Percentiles rank a stretch among this genome's conserved stretches.
These are phyloP conservation scores for Coprinopsis cinerea DNA, from an alignment of 768 basidiomycete genomes.

Conservation along the genomic window DNA sequence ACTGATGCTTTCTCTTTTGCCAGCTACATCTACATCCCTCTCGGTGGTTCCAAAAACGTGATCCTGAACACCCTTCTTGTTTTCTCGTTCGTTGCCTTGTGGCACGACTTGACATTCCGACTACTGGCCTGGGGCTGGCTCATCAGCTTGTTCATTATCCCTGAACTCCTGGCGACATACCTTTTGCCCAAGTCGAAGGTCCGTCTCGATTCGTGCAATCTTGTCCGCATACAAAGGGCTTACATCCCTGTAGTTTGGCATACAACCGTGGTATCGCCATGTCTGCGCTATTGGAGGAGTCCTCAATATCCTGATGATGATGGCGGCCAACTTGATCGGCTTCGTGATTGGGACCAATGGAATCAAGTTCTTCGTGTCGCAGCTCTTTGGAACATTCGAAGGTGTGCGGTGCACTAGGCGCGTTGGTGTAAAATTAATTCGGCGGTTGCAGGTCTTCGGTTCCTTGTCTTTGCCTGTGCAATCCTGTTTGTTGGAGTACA, in stretches of 20 bases:
- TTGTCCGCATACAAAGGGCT: background rate
- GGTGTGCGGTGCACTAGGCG: constrained; percentile 37
- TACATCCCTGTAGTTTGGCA: constrained; percentile 49
- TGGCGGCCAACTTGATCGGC: constrained; percentile 88
- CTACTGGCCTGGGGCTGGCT: constrained; percentile 98
- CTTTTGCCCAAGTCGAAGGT: constrained; percentile 65
- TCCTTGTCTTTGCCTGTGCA: constrained; percentile 51
- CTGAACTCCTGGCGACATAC: constrained; percentile 64
- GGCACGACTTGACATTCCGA: constrained; percentile 90
- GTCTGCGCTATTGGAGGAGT: constrained; percentile 78
- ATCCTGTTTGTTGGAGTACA: constrained; percentile 81
- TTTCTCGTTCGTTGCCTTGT: constrained; percentile 95
- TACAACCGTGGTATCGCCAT: constrained; percentile 77
- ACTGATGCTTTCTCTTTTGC: background rate
- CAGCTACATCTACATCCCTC: constrained; percentile 92
- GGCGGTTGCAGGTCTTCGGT: constrained; percentile 48
- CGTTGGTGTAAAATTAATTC: background rate
- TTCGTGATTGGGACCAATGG: constrained; percentile 91
- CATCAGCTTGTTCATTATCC: constrained; percentile 82
- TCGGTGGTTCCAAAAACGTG: constrained; percentile 61
- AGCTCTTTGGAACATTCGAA: constrained; percentile 58
- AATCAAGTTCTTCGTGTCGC: constrained; percentile 52
- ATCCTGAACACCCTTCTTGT: constrained; percentile 67
- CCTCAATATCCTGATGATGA: constrained; percentile 82
- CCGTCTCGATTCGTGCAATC: constrained; percentile 13